Evolutionary conservation across 148 eudicot genomes (phyloP).

Genomic region (Cornus suecica): DNA sequence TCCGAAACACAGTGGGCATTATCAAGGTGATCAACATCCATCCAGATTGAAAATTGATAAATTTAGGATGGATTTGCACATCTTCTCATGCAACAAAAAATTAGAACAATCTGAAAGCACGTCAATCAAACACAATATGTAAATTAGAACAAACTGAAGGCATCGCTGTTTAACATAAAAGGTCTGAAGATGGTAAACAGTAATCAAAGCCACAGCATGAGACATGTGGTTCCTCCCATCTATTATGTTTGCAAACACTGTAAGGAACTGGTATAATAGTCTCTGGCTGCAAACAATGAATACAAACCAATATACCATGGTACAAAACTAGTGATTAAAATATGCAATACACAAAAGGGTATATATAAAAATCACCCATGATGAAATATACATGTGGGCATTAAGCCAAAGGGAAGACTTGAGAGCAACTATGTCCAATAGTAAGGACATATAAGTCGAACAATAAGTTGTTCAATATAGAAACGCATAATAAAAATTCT

Average conservation of each 20-base stretch:
- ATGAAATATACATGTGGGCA: background rate
- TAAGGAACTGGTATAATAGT: background rate
- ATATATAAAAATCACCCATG: background rate
- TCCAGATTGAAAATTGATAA: background rate
- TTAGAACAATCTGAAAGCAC: background rate
- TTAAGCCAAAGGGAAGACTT: background rate
- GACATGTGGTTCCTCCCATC: background rate
- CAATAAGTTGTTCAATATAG: background rate
- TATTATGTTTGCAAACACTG: background rate
- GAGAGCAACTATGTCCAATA: background rate
- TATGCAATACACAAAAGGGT: background rate
- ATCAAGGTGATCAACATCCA: conserved; percentile 6
- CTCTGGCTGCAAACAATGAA: background rate
- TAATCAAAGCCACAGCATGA: background rate
- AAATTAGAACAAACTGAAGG: background rate
- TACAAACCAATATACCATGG: background rate
- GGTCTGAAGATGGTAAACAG: conserved; percentile 3
- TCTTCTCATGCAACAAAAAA: background rate
- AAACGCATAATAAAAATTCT: background rate
- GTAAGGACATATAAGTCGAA: background rate
- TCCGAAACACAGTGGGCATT: background rate
- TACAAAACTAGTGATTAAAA: background rate
- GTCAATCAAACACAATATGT: conserved; percentile 8
- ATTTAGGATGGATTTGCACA: background rate
- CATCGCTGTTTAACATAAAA: background rate